Percentiles rank a stretch among this genome's conserved stretches.
phyloP scores from a whole-genome alignment of 352 stramenopile species.

The Phytopythium delawarense region DNA sequence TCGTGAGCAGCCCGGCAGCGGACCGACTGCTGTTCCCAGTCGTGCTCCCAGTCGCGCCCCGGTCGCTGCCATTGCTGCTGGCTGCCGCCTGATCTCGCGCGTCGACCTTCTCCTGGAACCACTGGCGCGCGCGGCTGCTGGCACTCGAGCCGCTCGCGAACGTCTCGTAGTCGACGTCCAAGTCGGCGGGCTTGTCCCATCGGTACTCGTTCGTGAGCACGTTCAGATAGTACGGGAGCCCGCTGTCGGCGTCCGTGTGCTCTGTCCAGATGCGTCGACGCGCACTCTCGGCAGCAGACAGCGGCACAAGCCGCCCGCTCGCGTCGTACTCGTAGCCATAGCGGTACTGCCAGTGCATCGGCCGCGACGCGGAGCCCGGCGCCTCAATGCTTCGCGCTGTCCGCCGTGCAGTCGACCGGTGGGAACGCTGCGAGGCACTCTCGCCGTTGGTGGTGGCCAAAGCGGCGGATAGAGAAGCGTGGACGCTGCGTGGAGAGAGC shows the following conservation, averaged over 20 bases:
- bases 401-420: slow-evolving; percentile 14
- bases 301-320: slow-evolving; percentile 26
- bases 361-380: slow-evolving; percentile 16
- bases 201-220: slow-evolving; percentile 70
- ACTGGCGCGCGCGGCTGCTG: slow-evolving; percentile 49
- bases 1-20: slow-evolving; percentile 16
- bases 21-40: slow-evolving; percentile 10
- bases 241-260: slow-evolving; percentile 40
- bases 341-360: slow-evolving; percentile 70
- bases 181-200: slow-evolving; percentile 69
- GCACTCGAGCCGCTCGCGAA: slow-evolving; percentile 30
- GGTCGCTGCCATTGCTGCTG: background rate
- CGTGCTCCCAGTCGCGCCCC: background rate
- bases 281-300: slow-evolving; percentile 7
- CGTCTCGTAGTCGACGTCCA: slow-evolving; percentile 47
- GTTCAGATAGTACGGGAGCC: slow-evolving; percentile 65
- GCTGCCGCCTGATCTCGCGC: slow-evolving; percentile 15
- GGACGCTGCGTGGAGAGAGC: slow-evolving; percentile 53
- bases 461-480: slow-evolving; percentile 23
- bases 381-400: slow-evolving; percentile 22
- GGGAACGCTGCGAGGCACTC: slow-evolving; percentile 20
- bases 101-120: slow-evolving; percentile 42
- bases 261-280: slow-evolving; percentile 63
- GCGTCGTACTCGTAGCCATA: slow-evolving; percentile 67
- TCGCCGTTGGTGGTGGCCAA: background rate